Evolutionary conservation across 345 rosid genomes (phyloP).

Genomic region (Gossypium turneri): DNA sequence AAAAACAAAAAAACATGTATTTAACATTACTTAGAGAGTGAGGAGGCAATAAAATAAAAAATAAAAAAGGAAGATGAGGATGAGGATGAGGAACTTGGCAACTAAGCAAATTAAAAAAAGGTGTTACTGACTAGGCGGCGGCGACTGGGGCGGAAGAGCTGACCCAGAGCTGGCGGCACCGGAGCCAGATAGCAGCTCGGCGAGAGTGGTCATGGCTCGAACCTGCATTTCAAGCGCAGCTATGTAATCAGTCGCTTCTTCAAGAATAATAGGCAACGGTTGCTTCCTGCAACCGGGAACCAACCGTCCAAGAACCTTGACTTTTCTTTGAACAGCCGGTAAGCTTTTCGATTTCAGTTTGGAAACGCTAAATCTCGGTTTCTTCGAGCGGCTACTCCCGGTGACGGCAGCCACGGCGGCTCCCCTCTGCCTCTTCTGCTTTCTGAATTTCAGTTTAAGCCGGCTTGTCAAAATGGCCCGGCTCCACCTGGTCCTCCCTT

Average conservation of each 20-base stretch:
- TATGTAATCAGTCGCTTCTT: constrained; percentile 90
- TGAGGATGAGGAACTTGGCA: constrained; percentile 23
- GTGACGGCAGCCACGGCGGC: constrained; percentile 22
- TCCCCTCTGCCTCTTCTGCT: constrained; percentile 49
- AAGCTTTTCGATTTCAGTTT: constrained; percentile 54
- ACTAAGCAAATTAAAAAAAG: background rate
- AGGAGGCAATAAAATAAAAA: background rate
- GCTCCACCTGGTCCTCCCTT: constrained; percentile 87
- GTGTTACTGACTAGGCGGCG: constrained; percentile 25
- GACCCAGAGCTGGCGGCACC: constrained; percentile 32
- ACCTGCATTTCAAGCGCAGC: constrained; percentile 99
- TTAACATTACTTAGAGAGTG: constrained; percentile 27
- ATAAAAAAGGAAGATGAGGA: background rate
- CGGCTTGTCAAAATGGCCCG: constrained; percentile 74
- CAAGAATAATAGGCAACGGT: constrained; percentile 78
- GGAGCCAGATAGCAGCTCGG: constrained; percentile 47
- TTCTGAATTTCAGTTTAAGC: constrained; percentile 76
- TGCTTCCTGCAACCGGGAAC: constrained; percentile 98
- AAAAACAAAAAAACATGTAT: constrained; percentile 13
- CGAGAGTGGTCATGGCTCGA: constrained; percentile 78
- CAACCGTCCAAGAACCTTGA: constrained; percentile 71
- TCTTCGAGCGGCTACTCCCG: constrained; percentile 46
- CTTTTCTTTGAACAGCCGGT: constrained; percentile 82
- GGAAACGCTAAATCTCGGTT: constrained; percentile 59
- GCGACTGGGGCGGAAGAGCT: constrained; percentile 20